Evolutionary conservation across 1,139 yeast species (phyloP).

Genomic region (Saccharomycopsis hybrid): DNA sequence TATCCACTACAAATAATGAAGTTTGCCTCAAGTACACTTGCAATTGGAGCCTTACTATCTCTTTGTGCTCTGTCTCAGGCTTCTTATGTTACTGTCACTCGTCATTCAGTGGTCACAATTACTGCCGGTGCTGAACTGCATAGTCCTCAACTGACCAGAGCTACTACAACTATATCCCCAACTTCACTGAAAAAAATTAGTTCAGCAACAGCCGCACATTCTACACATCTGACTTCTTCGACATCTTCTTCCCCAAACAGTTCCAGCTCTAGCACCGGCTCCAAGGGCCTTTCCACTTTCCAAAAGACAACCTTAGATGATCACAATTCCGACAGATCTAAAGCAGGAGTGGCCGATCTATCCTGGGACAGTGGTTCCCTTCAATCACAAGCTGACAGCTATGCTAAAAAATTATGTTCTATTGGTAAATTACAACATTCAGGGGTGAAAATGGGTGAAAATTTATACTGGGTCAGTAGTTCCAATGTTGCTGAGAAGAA

Average conservation of each 20-base stretch:
- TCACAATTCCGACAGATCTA: constrained; percentile 10
- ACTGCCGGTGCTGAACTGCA: too few relatives aligned
- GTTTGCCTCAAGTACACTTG: too few relatives aligned
- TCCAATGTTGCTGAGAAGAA: background rate
- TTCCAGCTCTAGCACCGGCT: constrained; percentile 23
- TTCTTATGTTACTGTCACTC: too few relatives aligned
- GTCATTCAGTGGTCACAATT: too few relatives aligned
- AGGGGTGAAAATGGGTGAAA: constrained; percentile 11
- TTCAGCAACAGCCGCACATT: background rate
- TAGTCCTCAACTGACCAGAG: too few relatives aligned
- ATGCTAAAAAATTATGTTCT: constrained; percentile 2
- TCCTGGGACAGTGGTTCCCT: constrained; percentile 8
- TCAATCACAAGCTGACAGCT: constrained; percentile 1
- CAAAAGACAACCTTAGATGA: constrained; percentile 4
- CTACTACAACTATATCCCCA: too few relatives aligned
- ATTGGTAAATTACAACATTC: constrained; percentile 11
- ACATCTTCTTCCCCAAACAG: background rate
- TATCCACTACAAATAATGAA: too few relatives aligned
- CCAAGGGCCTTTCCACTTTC: background rate
- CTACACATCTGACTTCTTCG: background rate
- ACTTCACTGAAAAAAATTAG: too few relatives aligned
- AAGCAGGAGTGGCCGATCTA: background rate
- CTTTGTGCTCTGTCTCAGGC: too few relatives aligned
- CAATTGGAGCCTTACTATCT: too few relatives aligned
- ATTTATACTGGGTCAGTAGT: constrained; percentile 3